Conservation (phyloP, 192 early-diverging fungal genomes). For the Neocallimastix lanati region DNA sequence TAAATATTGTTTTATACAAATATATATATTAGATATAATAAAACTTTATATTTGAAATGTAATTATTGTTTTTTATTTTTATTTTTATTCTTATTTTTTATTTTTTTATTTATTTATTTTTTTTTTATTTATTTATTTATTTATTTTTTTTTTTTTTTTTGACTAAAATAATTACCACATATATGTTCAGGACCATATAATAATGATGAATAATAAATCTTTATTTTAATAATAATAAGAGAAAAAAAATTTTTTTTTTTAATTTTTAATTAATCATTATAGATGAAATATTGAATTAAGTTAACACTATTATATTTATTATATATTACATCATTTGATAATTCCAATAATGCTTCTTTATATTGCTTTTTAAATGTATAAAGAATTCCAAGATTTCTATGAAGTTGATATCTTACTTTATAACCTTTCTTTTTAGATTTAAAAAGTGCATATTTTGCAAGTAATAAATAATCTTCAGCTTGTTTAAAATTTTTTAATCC, state of each 20-base stretch:
- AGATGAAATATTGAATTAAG: too few relatives aligned
- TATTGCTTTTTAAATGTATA: conserved; percentile 15
- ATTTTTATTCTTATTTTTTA: too few relatives aligned
- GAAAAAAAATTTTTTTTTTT: too few relatives aligned
- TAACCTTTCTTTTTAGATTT: conserved; percentile 16
- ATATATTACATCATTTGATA: conserved; percentile 29
- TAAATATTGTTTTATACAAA: too few relatives aligned
- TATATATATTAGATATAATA: too few relatives aligned
- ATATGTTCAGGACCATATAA: conserved; percentile 19
- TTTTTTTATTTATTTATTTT: too few relatives aligned
- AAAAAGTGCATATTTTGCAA: conserved; percentile 37
- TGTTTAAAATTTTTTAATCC: conserved; percentile 27
- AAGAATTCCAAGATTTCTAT: conserved; percentile 34
- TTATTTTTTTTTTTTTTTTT: too few relatives aligned
- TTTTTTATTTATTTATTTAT: too few relatives aligned
- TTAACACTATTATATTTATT: too few relatives aligned
- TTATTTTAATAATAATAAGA: neutral
- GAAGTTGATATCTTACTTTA: conserved; percentile 17
- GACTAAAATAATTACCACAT: conserved; percentile 8
- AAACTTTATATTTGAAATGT: too few relatives aligned
- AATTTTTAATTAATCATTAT: too few relatives aligned
- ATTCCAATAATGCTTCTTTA: conserved; percentile 15
- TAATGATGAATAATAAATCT: conserved; percentile 24
- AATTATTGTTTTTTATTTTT: too few relatives aligned
- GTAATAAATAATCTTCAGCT: conserved; percentile 36